These are phyloP conservation scores for Smittium culicis DNA, from an alignment of 371 early-diverging fungal genomes.

Conservation along the genomic window DNA sequence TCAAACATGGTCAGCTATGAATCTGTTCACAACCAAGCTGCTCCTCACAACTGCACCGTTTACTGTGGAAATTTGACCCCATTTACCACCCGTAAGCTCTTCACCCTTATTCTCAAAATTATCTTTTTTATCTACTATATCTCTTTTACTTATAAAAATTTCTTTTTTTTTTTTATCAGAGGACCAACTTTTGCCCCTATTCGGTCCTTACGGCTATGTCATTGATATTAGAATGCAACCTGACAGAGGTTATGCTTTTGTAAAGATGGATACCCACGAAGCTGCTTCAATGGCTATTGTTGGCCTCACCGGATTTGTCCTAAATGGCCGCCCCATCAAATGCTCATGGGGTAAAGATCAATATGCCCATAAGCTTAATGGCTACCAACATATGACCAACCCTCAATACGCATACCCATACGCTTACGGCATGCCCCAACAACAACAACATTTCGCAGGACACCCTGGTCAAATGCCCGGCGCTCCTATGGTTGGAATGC, in stretches of 20 bases:
- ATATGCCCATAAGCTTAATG: constrained; percentile 24
- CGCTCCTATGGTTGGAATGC: not conserved
- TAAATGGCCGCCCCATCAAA: constrained; percentile 58
- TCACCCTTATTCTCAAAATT: constrained; percentile 21
- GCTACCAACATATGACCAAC: constrained; percentile 19
- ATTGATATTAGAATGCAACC: constrained; percentile 65
- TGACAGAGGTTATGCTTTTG: constrained; percentile 83
- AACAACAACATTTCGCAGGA: constrained; percentile 21
- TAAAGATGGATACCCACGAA: constrained; percentile 80
- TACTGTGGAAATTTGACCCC: constrained; percentile 77
- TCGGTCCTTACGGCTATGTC: constrained; percentile 60
- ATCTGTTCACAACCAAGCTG: constrained; percentile 51
- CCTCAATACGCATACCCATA: constrained; percentile 33
- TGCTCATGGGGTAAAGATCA: constrained; percentile 86
- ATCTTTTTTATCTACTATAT: constrained; percentile 10
- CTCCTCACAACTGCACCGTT: constrained; percentile 67
- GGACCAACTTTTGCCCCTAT: constrained; percentile 55
- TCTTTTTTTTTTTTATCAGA: constrained; percentile 28
- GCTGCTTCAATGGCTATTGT: constrained; percentile 74
- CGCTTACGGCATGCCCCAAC: constrained; percentile 29
- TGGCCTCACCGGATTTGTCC: constrained; percentile 48
- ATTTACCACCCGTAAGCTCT: constrained; percentile 37
- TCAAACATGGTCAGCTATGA: constrained; percentile 42
- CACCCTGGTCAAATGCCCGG: not conserved
- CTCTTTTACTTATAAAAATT: constrained; percentile 6